These are phyloP conservation scores for Persicaria maculosa DNA, from an alignment of 148 eudicot genomes.

Conservation along the genomic window DNA sequence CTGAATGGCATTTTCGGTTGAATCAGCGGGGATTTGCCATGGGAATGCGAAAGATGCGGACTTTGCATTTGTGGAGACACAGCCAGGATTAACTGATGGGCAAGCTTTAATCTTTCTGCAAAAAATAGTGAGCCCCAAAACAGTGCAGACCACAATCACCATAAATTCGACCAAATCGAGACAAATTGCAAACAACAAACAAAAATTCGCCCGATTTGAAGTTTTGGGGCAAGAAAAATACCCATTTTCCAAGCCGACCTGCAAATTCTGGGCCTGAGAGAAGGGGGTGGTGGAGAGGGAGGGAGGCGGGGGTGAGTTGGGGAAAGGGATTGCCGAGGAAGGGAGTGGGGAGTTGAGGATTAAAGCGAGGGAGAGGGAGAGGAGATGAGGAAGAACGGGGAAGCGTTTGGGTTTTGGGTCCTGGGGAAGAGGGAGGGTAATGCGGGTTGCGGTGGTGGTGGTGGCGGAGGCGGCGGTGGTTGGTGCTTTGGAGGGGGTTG, in stretches of 20 bases:
- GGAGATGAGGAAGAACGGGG: constrained; percentile 26
- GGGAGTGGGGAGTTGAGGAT: constrained; percentile 55
- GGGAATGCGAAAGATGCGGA: constrained; percentile 76
- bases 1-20: constrained; percentile 60
- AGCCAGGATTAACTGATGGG: constrained; percentile 83
- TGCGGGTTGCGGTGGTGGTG: not conserved
- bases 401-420: constrained; percentile 15
- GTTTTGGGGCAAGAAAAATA: constrained; percentile 21
- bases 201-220: not conserved
- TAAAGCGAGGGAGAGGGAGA: constrained; percentile 54
- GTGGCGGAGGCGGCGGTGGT: not conserved
- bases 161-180: not conserved
- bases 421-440: constrained; percentile 11
- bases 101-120: constrained; percentile 84
- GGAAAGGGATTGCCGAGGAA: constrained; percentile 57
- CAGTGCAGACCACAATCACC: not conserved
- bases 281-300: constrained; percentile 63
- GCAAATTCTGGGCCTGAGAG: constrained; percentile 81
- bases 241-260: constrained; percentile 82
- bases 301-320: constrained; percentile 32
- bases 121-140: not conserved
- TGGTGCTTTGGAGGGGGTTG: not conserved
- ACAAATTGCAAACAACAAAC: not conserved
- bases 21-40: constrained; percentile 55
- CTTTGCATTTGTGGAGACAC: constrained; percentile 74